These are phyloP conservation scores for Hypoxylon sp. DNA, from an alignment of 2,329 filamentous ascomycete genomes.

Conservation along the genomic window DNA sequence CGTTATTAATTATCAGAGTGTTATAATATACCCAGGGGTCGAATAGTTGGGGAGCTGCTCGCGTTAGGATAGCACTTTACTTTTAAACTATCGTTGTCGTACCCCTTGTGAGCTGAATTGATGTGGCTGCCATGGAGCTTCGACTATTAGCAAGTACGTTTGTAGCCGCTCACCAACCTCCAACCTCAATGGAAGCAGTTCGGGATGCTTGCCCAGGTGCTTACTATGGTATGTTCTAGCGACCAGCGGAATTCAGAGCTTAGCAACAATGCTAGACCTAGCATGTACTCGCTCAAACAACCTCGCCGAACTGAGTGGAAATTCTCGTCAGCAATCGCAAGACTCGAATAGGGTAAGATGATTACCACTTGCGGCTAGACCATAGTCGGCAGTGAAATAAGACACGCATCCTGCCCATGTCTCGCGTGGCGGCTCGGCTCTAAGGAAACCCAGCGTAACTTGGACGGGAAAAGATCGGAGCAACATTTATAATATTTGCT, in stretches of 20 bases:
- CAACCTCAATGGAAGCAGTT: background rate
- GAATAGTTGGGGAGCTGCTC: background rate
- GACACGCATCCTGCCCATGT: constrained; percentile 34
- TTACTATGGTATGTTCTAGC: constrained; percentile 26
- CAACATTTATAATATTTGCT: constrained; percentile 24
- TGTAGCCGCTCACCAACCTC: constrained; percentile 2
- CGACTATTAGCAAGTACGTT: background rate
- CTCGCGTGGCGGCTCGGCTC: constrained; percentile 42
- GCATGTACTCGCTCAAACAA: constrained; percentile 4
- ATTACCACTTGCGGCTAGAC: constrained; percentile 34
- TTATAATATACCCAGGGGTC: background rate
- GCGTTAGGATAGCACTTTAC: constrained; percentile 10
- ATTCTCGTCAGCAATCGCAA: constrained; percentile 8
- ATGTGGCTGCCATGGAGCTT: constrained; percentile 8
- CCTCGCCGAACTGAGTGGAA: constrained; percentile 9
- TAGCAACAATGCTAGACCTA: constrained; percentile 2
- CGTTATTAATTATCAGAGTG: constrained; percentile 1
- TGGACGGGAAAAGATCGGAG: constrained; percentile 29
- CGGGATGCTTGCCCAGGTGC: constrained; percentile 12
- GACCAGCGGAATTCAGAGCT: constrained; percentile 11
- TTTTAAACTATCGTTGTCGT: constrained; percentile 9
- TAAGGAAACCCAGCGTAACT: constrained; percentile 28
- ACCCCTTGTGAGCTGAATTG: constrained; percentile 17
- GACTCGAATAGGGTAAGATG: constrained; percentile 13
- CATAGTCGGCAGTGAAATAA: constrained; percentile 34